phyloP scores from a whole-genome alignment of 495 filamentous ascomycete species.

The Letharia columbiana region DNA sequence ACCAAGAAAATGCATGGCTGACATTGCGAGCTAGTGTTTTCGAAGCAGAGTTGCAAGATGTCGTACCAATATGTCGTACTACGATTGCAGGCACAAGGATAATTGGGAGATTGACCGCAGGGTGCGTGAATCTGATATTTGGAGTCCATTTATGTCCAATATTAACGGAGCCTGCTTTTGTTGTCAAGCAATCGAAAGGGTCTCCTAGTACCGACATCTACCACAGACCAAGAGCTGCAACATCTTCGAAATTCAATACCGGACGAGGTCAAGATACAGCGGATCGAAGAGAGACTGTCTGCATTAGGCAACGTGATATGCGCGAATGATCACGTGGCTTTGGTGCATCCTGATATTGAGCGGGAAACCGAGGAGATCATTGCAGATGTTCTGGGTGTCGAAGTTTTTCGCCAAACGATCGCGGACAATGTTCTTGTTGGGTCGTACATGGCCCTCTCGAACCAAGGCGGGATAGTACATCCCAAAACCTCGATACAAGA shows the following conservation, averaged over 20 bases:
- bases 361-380: constrained; percentile 94
- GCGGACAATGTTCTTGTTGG: constrained; percentile 94
- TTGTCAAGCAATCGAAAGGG: constrained; percentile 77
- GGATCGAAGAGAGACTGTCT: constrained; percentile 94
- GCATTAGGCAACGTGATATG: constrained; percentile 97
- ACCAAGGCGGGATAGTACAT: constrained; percentile 94
- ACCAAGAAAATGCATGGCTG: not conserved
- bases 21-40: constrained; percentile 51
- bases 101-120: constrained; percentile 87
- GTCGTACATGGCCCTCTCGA: constrained; percentile 90
- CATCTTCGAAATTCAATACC: constrained; percentile 91
- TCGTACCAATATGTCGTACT: constrained; percentile 93
- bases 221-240: constrained; percentile 95
- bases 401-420: constrained; percentile 96
- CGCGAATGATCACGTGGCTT: constrained; percentile 89
- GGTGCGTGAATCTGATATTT: constrained; percentile 47
- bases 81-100: constrained; percentile 97
- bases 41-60: constrained; percentile 93
- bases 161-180: not conserved
- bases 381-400: constrained; percentile 91
- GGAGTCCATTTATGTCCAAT: not conserved
- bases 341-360: constrained; percentile 95
- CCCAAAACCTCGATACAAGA: constrained; percentile 94
- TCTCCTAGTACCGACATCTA: constrained; percentile 88
- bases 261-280: constrained; percentile 80